Evolutionary conservation across 2,329 filamentous ascomycete species (phyloP).

Genomic region (Corynespora cassiicola): DNA sequence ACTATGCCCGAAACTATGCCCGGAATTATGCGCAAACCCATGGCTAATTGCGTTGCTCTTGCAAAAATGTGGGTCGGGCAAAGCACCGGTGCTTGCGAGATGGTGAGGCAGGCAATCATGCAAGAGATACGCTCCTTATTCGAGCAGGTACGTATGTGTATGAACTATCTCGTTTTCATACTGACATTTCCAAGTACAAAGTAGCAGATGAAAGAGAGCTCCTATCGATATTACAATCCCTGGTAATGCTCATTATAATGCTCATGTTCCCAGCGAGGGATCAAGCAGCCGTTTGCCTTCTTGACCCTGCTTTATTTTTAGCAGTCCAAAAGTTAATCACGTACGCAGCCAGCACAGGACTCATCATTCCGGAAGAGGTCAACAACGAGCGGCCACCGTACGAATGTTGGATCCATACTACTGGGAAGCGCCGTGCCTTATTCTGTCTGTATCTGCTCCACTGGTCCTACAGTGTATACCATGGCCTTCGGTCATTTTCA

Average conservation of each 20-base stretch:
- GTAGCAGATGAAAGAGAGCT: constrained; percentile 41
- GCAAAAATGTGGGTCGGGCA: constrained; percentile 48
- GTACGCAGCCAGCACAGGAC: constrained; percentile 38
- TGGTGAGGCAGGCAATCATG: constrained; percentile 40
- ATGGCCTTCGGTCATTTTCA: constrained; percentile 40
- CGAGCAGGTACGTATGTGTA: constrained; percentile 28
- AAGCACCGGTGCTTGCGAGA: constrained; percentile 29
- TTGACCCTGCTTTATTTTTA: constrained; percentile 34
- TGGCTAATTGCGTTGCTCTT: constrained; percentile 46
- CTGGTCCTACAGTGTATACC: constrained; percentile 49
- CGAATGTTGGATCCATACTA: constrained; percentile 56
- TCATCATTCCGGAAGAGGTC: constrained; percentile 45
- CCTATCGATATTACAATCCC: constrained; percentile 44
- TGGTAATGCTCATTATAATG: constrained; percentile 47
- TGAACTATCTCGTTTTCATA: constrained; percentile 1
- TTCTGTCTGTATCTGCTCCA: constrained; percentile 45
- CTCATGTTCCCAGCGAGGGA: constrained; percentile 44
- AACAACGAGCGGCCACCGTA: constrained; percentile 39
- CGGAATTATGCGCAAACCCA: constrained; percentile 29
- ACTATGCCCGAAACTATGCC: constrained; percentile 27
- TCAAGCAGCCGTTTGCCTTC: constrained; percentile 20
- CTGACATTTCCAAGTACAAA: constrained; percentile 29
- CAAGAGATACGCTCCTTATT: constrained; percentile 42
- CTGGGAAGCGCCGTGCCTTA: constrained; percentile 59
- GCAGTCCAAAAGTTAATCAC: constrained; percentile 39